These are phyloP conservation scores for Metschnikowia vanudenii DNA, from an alignment of 805 yeast species.

Conservation along the genomic window DNA sequence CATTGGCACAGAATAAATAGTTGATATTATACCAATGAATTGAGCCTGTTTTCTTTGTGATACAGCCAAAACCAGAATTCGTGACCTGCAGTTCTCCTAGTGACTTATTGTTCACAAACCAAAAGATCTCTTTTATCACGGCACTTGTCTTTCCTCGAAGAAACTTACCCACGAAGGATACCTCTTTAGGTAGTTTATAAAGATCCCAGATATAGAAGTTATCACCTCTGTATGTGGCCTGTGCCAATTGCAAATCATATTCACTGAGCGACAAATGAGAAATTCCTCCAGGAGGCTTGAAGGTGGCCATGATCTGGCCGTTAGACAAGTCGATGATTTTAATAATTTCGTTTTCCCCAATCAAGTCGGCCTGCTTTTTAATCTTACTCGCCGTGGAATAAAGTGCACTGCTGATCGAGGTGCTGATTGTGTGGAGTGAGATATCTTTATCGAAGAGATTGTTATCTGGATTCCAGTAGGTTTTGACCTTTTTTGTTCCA, in stretches of 20 bases:
- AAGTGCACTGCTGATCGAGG: slow-evolving; percentile 31
- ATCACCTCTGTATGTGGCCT: slow-evolving; percentile 59
- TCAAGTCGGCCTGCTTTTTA: slow-evolving; percentile 15
- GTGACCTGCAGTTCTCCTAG: slow-evolving; percentile 21
- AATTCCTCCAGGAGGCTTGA: slow-evolving; percentile 62
- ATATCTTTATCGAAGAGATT: slow-evolving; percentile 23
- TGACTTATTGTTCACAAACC: slow-evolving; percentile 45
- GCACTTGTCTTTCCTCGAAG: slow-evolving; percentile 64
- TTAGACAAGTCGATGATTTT: slow-evolving; percentile 48
- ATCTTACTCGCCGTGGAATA: slow-evolving; percentile 36
- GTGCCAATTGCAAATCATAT: slow-evolving; percentile 54
- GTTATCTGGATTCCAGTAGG: slow-evolving; percentile 29
- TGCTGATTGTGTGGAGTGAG: slow-evolving; percentile 31
- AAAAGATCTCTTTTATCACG: slow-evolving; percentile 46
- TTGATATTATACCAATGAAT: slow-evolving; percentile 59
- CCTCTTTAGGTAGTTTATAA: slow-evolving; percentile 47
- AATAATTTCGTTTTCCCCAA: slow-evolving; percentile 35
- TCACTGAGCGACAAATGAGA: slow-evolving; percentile 61
- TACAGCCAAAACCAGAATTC: slow-evolving; percentile 48
- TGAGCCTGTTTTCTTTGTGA: slow-evolving; percentile 55
- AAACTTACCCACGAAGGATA: slow-evolving; percentile 56
- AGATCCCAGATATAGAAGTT: slow-evolving; percentile 64
- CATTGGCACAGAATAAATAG: slow-evolving; percentile 34
- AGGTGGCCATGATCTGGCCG: slow-evolving; percentile 38
- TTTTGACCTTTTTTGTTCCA: slow-evolving; percentile 44